A percentile compares a stretch with the other conserved stretches of the same genome.
These are phyloP conservation scores for Boeremia exigua DNA, from an alignment of 2,329 filamentous ascomycete genomes.

Conservation along the genomic window DNA sequence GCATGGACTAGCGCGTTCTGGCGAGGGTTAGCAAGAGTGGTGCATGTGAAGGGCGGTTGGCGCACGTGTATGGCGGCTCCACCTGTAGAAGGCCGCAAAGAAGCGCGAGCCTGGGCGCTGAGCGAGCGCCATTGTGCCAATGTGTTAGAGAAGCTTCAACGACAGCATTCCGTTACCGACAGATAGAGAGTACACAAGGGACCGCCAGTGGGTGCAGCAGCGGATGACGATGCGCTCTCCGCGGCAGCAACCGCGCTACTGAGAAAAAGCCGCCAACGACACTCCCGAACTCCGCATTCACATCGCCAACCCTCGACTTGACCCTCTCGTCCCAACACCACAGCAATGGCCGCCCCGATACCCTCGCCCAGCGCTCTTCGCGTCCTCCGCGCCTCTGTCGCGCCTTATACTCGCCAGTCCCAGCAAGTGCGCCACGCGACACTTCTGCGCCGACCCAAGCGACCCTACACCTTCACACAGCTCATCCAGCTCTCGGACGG, in stretches of 20 bases:
- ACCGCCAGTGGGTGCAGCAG: not conserved
- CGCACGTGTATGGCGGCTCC: conserved; percentile 44
- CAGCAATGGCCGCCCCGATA: conserved; percentile 40
- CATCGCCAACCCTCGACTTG: conserved; percentile 9
- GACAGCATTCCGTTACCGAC: not conserved
- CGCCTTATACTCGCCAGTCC: conserved; percentile 22
- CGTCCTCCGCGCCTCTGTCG: conserved; percentile 36
- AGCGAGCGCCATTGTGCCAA: conserved; percentile 25
- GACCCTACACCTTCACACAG: conserved; percentile 97
- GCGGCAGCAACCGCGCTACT: not conserved
- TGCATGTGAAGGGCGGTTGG: not conserved
- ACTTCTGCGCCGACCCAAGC: conserved; percentile 83
- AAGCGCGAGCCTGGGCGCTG: conserved; percentile 44
- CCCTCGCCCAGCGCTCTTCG: conserved; percentile 43
- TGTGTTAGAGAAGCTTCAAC: conserved; percentile 3
- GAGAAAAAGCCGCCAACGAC: conserved; percentile 12
- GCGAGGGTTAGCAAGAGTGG: conserved; percentile 5
- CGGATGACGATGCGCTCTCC: conserved; percentile 10
- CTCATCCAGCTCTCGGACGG: conserved; percentile 92
- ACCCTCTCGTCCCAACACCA: conserved; percentile 5
- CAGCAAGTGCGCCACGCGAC: conserved; percentile 79
- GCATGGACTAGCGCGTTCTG: conserved; percentile 21
- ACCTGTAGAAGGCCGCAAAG: conserved; percentile 54
- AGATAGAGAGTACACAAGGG: not conserved
- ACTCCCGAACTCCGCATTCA: conserved; percentile 31